phyloP scores from a whole-genome alignment of 352 stramenopile species.

The Phytophthora rubi region DNA sequence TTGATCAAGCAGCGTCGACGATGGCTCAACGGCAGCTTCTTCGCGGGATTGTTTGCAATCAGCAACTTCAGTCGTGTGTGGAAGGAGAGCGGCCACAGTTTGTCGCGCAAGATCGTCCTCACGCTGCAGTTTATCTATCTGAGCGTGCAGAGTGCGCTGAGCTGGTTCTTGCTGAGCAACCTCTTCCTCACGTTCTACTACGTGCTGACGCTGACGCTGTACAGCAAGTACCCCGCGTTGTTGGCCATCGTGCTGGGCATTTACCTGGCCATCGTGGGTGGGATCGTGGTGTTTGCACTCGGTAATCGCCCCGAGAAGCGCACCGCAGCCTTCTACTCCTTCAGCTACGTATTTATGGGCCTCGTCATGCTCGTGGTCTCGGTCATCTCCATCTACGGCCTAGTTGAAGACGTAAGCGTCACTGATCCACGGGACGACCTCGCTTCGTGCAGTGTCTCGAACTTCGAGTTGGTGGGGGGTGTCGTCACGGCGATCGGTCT shows the following conservation, averaged over 20 bases:
- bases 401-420: slow-evolving; percentile 35
- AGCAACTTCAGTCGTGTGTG: slow-evolving; percentile 63
- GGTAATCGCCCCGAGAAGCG: slow-evolving; percentile 54
- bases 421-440: slow-evolving; percentile 41
- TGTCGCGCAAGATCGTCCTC: slow-evolving; percentile 48
- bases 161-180: slow-evolving; percentile 57
- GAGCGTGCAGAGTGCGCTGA: slow-evolving; percentile 44
- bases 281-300: slow-evolving; percentile 53
- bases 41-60: slow-evolving; percentile 63
- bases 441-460: slow-evolving; percentile 36
- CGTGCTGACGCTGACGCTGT: slow-evolving; percentile 47
- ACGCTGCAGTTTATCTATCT: slow-evolving; percentile 54
- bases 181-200: slow-evolving; percentile 63
- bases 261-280: slow-evolving; percentile 47
- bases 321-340: slow-evolving; percentile 54
- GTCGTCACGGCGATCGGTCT: slow-evolving; percentile 62
- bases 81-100: slow-evolving; percentile 46
- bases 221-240: slow-evolving; percentile 34
- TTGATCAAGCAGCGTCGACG: slow-evolving; percentile 68
- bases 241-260: slow-evolving; percentile 44
- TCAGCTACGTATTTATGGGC: slow-evolving; percentile 51
- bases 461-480: slow-evolving; percentile 67
- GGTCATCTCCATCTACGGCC: slow-evolving; percentile 51
- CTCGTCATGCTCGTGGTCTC: slow-evolving; percentile 57
- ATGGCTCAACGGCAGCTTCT: slow-evolving; percentile 74